phyloP scores from a whole-genome alignment of 306 rosid genomes.

The Medicago ruthenica region DNA sequence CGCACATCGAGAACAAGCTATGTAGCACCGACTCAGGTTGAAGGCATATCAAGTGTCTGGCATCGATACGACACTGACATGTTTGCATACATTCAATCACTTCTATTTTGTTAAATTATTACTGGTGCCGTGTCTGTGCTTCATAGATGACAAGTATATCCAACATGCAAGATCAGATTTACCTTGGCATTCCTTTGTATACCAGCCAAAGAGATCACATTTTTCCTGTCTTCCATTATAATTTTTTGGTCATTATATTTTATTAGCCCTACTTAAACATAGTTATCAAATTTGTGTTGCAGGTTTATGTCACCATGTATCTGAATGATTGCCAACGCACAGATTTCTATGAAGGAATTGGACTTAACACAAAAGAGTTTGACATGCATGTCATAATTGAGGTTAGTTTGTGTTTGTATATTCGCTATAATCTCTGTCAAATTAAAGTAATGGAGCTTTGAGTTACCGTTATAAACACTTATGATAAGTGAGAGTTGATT shows the following conservation, averaged over 20 bases:
- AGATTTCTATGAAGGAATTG: constrained; percentile 95
- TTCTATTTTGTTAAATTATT: no score
- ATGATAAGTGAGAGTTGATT: not conserved
- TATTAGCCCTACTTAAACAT: constrained; percentile 1
- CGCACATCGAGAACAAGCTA: not conserved
- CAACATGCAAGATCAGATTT: constrained; percentile 22
- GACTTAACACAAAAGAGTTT: constrained; percentile 89
- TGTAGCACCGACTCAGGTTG: not conserved
- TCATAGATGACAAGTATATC: not conserved
- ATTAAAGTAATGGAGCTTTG: no score
- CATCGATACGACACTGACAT: not conserved
- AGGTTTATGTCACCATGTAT: constrained; percentile 98
- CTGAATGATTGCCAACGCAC: constrained; percentile 98
- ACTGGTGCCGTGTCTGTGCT: not conserved
- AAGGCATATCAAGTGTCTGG: not conserved
- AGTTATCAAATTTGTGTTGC: constrained; percentile 43
- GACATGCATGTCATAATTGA: constrained; percentile 99
- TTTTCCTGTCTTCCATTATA: not conserved
- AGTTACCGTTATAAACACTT: no score
- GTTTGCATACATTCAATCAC: not conserved
- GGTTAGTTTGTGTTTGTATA: constrained; percentile 55
- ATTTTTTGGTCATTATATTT: not conserved
- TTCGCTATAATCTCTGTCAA: not conserved
- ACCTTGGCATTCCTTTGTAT: constrained; percentile 9
- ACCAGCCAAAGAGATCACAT: not conserved